Evolutionary conservation across 768 basidiomycete genomes (phyloP).

Genomic region (Stropharia rugosoannulata): DNA sequence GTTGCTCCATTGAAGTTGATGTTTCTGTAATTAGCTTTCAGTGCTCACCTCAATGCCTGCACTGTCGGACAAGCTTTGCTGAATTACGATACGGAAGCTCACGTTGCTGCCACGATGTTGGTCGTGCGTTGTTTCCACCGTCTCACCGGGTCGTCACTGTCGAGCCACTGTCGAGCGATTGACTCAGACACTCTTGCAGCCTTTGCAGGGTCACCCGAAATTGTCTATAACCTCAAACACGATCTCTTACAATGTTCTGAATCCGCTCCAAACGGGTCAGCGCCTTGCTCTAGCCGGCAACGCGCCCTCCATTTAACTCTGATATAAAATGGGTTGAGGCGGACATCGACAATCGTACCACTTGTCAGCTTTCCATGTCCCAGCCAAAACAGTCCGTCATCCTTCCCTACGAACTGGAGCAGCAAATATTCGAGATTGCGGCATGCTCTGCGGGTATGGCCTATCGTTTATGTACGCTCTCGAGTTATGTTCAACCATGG

Average conservation of each 20-base stretch:
- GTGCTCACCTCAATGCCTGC: too few species aligned
- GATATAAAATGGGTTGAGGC: too few species aligned
- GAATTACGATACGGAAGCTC: too few species aligned
- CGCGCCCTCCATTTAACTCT: background rate
- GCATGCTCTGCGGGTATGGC: constrained; percentile 24
- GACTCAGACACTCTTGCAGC: background rate
- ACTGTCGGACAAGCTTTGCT: too few species aligned
- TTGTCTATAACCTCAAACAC: background rate
- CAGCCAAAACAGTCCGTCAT: background rate
- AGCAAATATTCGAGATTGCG: constrained; percentile 31
- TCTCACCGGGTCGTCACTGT: background rate
- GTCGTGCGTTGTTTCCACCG: background rate
- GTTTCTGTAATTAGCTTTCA: too few species aligned
- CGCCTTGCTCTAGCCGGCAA: background rate
- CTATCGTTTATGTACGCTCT: constrained; percentile 24
- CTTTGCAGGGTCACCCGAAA: background rate
- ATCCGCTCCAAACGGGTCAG: background rate
- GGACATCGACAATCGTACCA: too few species aligned
- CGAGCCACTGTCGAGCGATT: background rate
- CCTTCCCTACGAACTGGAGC: constrained; percentile 33
- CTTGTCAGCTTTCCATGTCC: background rate
- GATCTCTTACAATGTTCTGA: background rate
- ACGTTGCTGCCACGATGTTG: too few species aligned
- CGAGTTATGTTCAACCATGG: constrained; percentile 24
- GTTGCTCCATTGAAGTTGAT: too few species aligned